Percentiles rank a stretch among this genome's conserved stretches.
Conservation (phyloP, 768 basidiomycete species). For the Russula virescens region DNA sequence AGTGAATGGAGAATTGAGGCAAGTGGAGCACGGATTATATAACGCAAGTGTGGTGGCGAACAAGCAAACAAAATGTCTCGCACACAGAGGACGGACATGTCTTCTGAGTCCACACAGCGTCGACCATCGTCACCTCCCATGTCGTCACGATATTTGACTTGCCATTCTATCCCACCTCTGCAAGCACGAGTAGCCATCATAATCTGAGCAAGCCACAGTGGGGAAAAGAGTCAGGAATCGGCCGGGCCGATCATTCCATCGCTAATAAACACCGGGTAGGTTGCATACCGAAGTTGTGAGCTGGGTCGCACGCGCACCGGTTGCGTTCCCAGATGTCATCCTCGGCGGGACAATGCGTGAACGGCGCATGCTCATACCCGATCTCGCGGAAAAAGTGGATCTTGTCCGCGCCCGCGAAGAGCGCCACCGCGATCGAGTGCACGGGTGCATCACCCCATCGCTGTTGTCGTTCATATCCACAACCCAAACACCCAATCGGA, state of each 20-base stretch:
- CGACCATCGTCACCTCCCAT: no score
- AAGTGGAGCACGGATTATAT: no score
- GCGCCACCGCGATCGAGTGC: slow-evolving; percentile 74
- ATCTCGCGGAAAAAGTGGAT: slow-evolving; percentile 83
- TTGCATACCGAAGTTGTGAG: slow-evolving; percentile 51
- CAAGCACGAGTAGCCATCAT: slow-evolving; percentile 54
- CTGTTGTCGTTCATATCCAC: slow-evolving; percentile 29
- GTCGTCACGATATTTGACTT: no score
- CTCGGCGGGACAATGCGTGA: slow-evolving; percentile 48
- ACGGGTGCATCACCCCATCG: slow-evolving; percentile 87
- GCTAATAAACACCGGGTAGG: no score
- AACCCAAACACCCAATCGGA: no score
- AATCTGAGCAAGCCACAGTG: slow-evolving; percentile 34
- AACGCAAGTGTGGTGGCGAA: no score
- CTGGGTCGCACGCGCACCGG: slow-evolving; percentile 45
- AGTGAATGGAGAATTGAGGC: no score
- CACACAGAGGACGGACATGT: no score
- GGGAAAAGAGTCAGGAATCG: no score
- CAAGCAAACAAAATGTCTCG: no score
- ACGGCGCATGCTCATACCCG: slow-evolving; percentile 76
- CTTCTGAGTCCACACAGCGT: no score
- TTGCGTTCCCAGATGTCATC: slow-evolving; percentile 35
- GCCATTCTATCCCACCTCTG: slow-evolving; percentile 40
- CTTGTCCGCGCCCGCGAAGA: slow-evolving; percentile 69
- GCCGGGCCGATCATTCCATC: no score